These are phyloP conservation scores for Crithidia sp. DNA, from an alignment of 208 protist genomes.

Conservation along the genomic window DNA sequence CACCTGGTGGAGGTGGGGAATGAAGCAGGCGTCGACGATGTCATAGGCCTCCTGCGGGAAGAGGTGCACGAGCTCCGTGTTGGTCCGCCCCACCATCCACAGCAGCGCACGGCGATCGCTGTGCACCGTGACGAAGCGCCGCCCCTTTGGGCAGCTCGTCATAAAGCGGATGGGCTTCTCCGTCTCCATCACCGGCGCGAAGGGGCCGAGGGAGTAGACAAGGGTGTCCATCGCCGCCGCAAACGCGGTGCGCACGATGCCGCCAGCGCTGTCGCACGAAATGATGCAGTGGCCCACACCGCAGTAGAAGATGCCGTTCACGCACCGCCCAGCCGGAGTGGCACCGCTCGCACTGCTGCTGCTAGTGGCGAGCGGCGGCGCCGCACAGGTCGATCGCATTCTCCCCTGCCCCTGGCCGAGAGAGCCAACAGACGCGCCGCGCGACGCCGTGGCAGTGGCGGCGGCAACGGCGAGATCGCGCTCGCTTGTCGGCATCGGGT, in stretches of 20 bases:
- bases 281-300: conserved; percentile 56
- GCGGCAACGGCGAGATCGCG: background rate
- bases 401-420: background rate
- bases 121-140: conserved; percentile 77
- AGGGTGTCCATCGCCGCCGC: conserved; percentile 20
- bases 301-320: conserved; percentile 66
- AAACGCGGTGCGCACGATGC: conserved; percentile 56
- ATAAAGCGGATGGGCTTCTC: conserved; percentile 53
- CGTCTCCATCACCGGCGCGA: conserved; percentile 28
- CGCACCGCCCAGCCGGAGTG: conserved; percentile 6
- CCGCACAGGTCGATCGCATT: too few species aligned
- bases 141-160: conserved; percentile 46
- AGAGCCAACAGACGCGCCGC: background rate
- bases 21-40: conserved; percentile 68
- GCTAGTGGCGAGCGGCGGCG: too few species aligned
- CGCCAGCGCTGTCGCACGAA: conserved; percentile 64
- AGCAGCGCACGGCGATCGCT: conserved; percentile 75
- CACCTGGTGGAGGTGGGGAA: conserved; percentile 51
- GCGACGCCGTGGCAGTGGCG: background rate
- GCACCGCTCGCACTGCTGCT: background rate
- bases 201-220: conserved; percentile 22
- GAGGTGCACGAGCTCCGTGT: conserved; percentile 64
- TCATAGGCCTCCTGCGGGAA: conserved; percentile 84
- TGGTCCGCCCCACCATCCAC: conserved; percentile 72
- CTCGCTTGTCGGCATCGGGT: conserved; percentile 13